Evolutionary conservation across 1,284 basidiomycete genomes (phyloP), one percentile per base, ranked within the genome.

Genomic region (Ceratobasidium sp.): DNA sequence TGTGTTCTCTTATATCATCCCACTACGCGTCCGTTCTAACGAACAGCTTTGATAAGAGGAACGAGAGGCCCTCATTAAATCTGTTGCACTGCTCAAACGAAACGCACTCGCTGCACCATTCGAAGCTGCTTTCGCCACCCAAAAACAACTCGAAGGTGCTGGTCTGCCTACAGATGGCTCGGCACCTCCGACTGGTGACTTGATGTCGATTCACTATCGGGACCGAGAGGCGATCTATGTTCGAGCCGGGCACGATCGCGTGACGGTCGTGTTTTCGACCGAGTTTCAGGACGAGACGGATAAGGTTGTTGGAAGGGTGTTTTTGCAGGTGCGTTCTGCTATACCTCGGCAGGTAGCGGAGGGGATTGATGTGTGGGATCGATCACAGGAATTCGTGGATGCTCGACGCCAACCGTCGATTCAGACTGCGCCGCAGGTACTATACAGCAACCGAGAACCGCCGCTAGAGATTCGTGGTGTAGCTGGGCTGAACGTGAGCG

Each of bases 281-380:
- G 87, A 96, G 55, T 99, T 99, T 84, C 88, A 92, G 78, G 97
- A 99, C 78, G 97, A 99, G 82, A 98, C 97, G 5, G 97, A 99
- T 82, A 88, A 95, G 71, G 93, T 98, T 64, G 94, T 96, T 80
- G 97, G 97, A 28, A 96, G 96, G 79, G 93, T 99, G 5, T 99
- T 99, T 84, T 83, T 99, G 74, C 97, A 99, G 86, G 94, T 93
- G 75, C 76, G 86, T 80, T 36, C 10, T 39, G 9, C 18, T 2
- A 18, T 28, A 6, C 12, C 39, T 28, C 39, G n/a, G n/a, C n/a
- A n/a, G n/a, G n/a, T 65, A 23, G 10, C 3, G 4, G n/a, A 48
- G 10, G 53, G 52, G 39, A 39, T 71, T 61, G 14, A 18, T 53
- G 30, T n/a, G 23, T 43, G 43, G 41, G 52, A 16, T 41, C 23